These are phyloP conservation scores for Podaxis sp. DNA, from an alignment of 768 basidiomycete genomes.

Conservation along the genomic window DNA sequence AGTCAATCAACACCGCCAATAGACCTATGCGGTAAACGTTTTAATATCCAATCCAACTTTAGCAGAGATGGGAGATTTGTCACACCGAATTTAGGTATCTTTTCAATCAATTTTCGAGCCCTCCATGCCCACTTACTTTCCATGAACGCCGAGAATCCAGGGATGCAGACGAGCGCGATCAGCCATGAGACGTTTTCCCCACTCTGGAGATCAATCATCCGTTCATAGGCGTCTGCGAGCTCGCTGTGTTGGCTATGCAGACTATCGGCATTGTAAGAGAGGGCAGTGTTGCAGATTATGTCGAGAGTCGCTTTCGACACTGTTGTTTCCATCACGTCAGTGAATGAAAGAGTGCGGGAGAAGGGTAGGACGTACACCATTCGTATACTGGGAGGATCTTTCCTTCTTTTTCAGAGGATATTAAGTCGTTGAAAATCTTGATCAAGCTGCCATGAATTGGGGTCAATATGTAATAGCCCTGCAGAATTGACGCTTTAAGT, in stretches of 20 bases:
- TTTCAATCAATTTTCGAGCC: neutral
- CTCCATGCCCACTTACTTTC: constrained; percentile 6
- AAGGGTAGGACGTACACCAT: constrained; percentile 36
- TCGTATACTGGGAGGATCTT: constrained; percentile 36
- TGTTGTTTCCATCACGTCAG: constrained; percentile 14
- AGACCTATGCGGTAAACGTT: constrained; percentile 10
- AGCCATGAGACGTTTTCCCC: constrained; percentile 18
- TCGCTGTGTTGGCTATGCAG: constrained; percentile 45
- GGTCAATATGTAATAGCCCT: neutral
- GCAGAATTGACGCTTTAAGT: neutral
- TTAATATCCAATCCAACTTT: constrained; percentile 17
- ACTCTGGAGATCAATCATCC: constrained; percentile 38
- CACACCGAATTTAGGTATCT: neutral
- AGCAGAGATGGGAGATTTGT: neutral
- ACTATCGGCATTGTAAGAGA: constrained; percentile 45
- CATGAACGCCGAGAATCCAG: constrained; percentile 22
- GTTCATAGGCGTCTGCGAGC: constrained; percentile 45
- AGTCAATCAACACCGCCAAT: constrained; percentile 26
- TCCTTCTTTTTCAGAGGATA: constrained; percentile 24
- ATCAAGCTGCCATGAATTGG: constrained; percentile 23
- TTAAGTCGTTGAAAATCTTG: constrained; percentile 31
- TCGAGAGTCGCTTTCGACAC: constrained; percentile 53
- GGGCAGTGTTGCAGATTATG: constrained; percentile 50
- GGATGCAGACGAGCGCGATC: constrained; percentile 3
- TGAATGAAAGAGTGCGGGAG: neutral